These are phyloP conservation scores for Physcomitrellopsis africana DNA, from an alignment of 225 moss, liverwort and hornwort genomes.

Conservation along the genomic window DNA sequence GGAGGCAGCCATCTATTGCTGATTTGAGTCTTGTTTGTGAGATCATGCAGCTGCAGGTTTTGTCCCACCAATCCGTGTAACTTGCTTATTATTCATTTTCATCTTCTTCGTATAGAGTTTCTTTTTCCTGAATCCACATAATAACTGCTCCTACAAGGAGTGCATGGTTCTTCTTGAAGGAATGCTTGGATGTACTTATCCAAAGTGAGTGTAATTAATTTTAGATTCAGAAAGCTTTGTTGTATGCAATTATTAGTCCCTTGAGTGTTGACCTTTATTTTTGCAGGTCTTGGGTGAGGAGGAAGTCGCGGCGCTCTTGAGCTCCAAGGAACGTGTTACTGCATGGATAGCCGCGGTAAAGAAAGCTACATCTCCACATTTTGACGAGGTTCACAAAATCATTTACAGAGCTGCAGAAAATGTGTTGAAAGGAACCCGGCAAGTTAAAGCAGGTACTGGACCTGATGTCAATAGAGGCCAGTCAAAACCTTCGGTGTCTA, in stretches of 20 bases:
- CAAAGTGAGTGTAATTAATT: background rate
- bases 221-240: background rate
- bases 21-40: constrained; percentile 76
- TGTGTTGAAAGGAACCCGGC: constrained; percentile 2
- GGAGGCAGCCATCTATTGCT: constrained; percentile 70
- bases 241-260: background rate
- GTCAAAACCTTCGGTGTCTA: constrained; percentile 34
- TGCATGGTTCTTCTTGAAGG: background rate
- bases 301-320: constrained; percentile 45
- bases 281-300: constrained; percentile 58
- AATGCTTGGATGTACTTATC: constrained; percentile 8
- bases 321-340: constrained; percentile 47
- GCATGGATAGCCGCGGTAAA: constrained; percentile 61
- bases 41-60: constrained; percentile 66
- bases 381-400: constrained; percentile 55
- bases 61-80: constrained; percentile 2
- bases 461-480: constrained; percentile 13
- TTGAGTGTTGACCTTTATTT: constrained; percentile 4
- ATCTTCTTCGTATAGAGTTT: constrained; percentile 2
- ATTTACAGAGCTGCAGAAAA: constrained; percentile 36
- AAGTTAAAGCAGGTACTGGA: constrained; percentile 9
- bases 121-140: background rate
- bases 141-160: background rate
- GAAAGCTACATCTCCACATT: constrained; percentile 56
- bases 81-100: background rate